These are phyloP conservation scores for Psilocybe cyanescens DNA, from an alignment of 768 basidiomycete species.

Conservation along the genomic window DNA sequence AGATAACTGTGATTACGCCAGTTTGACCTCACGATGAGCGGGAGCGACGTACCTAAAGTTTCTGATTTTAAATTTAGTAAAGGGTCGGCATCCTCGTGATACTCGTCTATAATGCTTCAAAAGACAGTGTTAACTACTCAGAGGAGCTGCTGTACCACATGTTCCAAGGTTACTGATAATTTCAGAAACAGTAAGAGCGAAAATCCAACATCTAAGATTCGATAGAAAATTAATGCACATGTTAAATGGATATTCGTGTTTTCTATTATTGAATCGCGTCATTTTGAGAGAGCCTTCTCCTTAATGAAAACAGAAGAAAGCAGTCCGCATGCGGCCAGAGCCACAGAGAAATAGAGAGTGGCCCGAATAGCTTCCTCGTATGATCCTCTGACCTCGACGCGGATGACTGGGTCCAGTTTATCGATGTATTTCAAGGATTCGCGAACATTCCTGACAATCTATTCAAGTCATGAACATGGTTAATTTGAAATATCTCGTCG, in stretches of 20 bases:
- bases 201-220: not conserved
- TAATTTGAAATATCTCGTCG: not conserved
- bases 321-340: slow-evolving; percentile 42
- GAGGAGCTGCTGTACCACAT: not conserved
- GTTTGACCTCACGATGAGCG: too few species aligned
- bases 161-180: not conserved
- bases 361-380: slow-evolving; percentile 51
- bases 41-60: too few species aligned
- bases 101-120: too few species aligned
- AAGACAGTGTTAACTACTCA: not conserved
- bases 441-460: slow-evolving; percentile 54
- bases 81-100: too few species aligned
- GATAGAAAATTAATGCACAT: slow-evolving; percentile 4
- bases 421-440: slow-evolving; percentile 54
- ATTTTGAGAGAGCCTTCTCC: slow-evolving; percentile 43
- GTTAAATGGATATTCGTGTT: not conserved
- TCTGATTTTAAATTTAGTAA: too few species aligned
- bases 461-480: not conserved
- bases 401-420: slow-evolving; percentile 41
- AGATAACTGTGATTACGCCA: too few species aligned
- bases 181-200: not conserved
- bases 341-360: slow-evolving; percentile 51
- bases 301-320: slow-evolving; percentile 56
- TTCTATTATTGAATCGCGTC: slow-evolving; percentile 1
- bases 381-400: slow-evolving; percentile 38